Evolutionary conservation across 257 asterid species (phyloP).

Genomic region (Mentha longifolia): DNA sequence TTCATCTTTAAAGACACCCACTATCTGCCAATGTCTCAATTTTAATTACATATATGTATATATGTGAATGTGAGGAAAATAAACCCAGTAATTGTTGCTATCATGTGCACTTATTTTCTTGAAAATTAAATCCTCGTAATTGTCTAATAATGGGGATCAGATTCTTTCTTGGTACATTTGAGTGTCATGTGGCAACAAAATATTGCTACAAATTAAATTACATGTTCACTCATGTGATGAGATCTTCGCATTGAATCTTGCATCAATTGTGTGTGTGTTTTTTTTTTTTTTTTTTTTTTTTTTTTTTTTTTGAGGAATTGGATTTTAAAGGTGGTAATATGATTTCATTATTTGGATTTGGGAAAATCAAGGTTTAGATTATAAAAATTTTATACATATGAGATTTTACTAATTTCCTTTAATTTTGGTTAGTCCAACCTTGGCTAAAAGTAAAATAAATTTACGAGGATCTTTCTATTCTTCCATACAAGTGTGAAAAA

Average conservation of each 20-base stretch:
- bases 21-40: constrained; percentile 27
- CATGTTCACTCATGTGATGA: constrained; percentile 47
- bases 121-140: constrained; percentile 13
- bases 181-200: constrained; percentile 39
- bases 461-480: background rate
- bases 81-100: constrained; percentile 8
- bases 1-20: constrained; percentile 28
- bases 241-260: constrained; percentile 19
- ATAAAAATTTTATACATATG: background rate
- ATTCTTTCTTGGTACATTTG: constrained; percentile 6
- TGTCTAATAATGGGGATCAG: constrained; percentile 23
- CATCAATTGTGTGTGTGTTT: background rate
- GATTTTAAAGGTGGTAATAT: background rate
- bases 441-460: background rate
- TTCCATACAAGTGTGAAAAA: background rate
- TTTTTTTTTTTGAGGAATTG: too few relatives aligned
- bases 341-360: background rate
- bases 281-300: too few relatives aligned
- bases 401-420: background rate
- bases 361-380: background rate
- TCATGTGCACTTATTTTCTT: constrained; percentile 28
- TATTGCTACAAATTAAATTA: constrained; percentile 8
- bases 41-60: constrained; percentile 2
- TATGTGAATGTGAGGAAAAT: background rate
- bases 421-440: background rate